phyloP scores from a whole-genome alignment of 1,139 yeast species.

The Blastobotrys arbuscula region DNA sequence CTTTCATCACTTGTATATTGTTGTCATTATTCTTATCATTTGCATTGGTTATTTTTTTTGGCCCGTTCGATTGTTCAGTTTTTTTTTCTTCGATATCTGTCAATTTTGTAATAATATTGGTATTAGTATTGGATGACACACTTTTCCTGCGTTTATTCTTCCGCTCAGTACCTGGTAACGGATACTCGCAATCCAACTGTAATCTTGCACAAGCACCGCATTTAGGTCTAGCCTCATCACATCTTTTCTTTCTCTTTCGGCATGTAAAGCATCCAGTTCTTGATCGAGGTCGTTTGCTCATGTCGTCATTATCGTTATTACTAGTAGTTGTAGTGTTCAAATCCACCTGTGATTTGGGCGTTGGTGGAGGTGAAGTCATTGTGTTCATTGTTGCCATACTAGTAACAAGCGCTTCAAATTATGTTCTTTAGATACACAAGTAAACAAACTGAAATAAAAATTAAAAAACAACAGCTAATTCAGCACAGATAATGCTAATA shows the following conservation, averaged over 20 bases:
- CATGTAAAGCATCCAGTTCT: conserved; percentile 65
- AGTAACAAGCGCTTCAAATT: too few species aligned
- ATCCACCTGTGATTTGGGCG: neutral
- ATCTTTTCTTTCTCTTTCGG: conserved; percentile 63
- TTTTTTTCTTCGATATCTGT: neutral
- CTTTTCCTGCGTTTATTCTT: conserved; percentile 31
- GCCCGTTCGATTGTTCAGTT: neutral
- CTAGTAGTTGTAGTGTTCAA: neutral
- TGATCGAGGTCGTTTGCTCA: conserved; percentile 22
- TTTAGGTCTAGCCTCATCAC: conserved; percentile 57
- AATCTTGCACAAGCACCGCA: conserved; percentile 58
- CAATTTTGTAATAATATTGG: neutral
- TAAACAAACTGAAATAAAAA: too few species aligned
- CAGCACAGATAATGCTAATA: too few species aligned
- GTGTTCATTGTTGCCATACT: neutral
- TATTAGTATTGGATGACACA: conserved; percentile 4
- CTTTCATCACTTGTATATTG: too few species aligned
- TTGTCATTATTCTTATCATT: neutral
- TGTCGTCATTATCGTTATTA: neutral
- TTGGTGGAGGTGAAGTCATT: conserved; percentile 6
- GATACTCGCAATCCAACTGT: conserved; percentile 50
- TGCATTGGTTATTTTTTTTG: neutral
- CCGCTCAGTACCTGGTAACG: conserved; percentile 46
- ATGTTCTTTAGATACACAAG: too few species aligned
- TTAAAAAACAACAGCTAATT: too few species aligned